Evolutionary conservation across 2,329 filamentous ascomycete species (phyloP), one percentile per base, ranked within the genome.

Genomic region (Venturia aucupariae): DNA sequence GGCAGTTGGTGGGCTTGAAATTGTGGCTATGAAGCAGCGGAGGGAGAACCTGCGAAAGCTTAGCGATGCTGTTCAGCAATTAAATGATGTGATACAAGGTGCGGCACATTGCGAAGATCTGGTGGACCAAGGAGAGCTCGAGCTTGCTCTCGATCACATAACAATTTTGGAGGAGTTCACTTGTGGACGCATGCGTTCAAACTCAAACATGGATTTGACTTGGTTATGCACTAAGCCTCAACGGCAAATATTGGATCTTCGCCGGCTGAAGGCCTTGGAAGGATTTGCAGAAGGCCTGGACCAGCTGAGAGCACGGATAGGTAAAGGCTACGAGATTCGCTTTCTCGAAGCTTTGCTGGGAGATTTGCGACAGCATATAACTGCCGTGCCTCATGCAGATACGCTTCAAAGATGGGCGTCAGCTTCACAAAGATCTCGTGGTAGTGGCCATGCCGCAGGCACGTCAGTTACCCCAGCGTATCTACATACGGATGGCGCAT

Each of bases 321-420:
- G 94, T 27, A 92, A 89, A 74, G 90, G 87, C 0, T 97, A 92
- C 72, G 92, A 97, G 73, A 79, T 83, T 2, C 86, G 87, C 55
- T 96, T 97, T 70, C 80, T 94, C 38, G 84, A 86, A 66, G 84
- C 90, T 35, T 80, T 99, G 22, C 81, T 97, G 38, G 82, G 81
- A 3, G 94, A 99, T 74, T 76, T 97, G 48, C 85, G 90, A 62
- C 81, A 83, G n/a, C 94, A 99, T 73, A 81, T 92, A 35, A 86
- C 90, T 63, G 84, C 82, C 2, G 87, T 94, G 2, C 86, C 90
- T 0, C 78, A 79, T 0, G 78, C 85, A 41, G 87, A 90, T 60
- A 93, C 95, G 1, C 77, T 99, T 15, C 86, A 90, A 69, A 84
- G 94, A 68, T 97, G 93, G 90, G 90, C 88, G 64, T 86, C 84